Evolutionary conservation across 2,329 filamentous ascomycete species (phyloP).

Genomic region (Clathrospora elynae): DNA sequence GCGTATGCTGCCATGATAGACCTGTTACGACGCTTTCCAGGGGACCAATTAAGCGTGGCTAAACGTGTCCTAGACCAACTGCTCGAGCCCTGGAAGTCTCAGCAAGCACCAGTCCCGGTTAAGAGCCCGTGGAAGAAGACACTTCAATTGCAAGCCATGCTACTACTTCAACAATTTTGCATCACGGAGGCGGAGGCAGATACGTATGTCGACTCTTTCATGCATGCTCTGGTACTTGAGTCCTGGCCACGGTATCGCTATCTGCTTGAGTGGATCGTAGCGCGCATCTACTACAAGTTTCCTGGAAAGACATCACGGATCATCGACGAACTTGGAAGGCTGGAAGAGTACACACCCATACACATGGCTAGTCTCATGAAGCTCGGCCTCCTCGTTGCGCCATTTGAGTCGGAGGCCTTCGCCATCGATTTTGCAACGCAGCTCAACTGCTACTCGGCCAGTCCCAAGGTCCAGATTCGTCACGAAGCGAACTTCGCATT

Average conservation of each 20-base stretch:
- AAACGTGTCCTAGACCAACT: slow-evolving; percentile 43
- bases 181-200: slow-evolving; percentile 34
- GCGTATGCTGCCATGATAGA: slow-evolving; percentile 55
- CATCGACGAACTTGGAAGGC: slow-evolving; percentile 44
- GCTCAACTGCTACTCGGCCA: slow-evolving; percentile 53
- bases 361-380: slow-evolving; percentile 56
- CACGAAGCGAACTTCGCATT: slow-evolving; percentile 59
- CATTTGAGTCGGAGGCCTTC: slow-evolving; percentile 48
- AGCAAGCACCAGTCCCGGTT: slow-evolving; percentile 51
- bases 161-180: slow-evolving; percentile 51
- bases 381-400: slow-evolving; percentile 51
- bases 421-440: slow-evolving; percentile 48
- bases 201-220: slow-evolving; percentile 46
- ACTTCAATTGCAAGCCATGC: slow-evolving; percentile 54
- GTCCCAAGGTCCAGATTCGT: slow-evolving; percentile 58
- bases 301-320: slow-evolving; percentile 41
- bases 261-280: slow-evolving; percentile 56
- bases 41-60: slow-evolving; percentile 27
- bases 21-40: slow-evolving; percentile 49
- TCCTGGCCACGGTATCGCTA: slow-evolving; percentile 55
- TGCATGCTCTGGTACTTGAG: slow-evolving; percentile 52
- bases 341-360: slow-evolving; percentile 55
- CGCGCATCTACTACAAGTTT: slow-evolving; percentile 49
- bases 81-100: slow-evolving; percentile 51
- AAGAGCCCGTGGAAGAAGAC: slow-evolving; percentile 57